These are phyloP conservation scores for Hyaloscypha variabilis DNA, from an alignment of 495 filamentous ascomycete genomes.

Conservation along the genomic window DNA sequence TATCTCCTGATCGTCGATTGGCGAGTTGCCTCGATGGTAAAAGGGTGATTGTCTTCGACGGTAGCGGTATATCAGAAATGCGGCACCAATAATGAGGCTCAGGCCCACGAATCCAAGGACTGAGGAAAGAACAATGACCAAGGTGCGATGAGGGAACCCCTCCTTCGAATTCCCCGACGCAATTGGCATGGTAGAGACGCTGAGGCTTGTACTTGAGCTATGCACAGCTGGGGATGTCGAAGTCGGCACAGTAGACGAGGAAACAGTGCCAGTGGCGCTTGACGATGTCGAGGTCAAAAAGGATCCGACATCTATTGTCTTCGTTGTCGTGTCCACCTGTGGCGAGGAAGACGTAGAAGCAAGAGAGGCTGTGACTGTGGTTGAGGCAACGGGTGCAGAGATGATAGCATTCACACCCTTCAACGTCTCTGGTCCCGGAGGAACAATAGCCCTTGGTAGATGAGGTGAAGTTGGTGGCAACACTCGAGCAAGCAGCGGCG, in stretches of 20 bases:
- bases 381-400: background rate
- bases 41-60: constrained; percentile 25
- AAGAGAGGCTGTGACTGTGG: constrained; percentile 3
- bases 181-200: constrained; percentile 8
- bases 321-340: background rate
- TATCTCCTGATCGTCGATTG: constrained; percentile 33
- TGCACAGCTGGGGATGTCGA: background rate
- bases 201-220: background rate
- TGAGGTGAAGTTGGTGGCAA: background rate
- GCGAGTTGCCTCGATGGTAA: constrained; percentile 24
- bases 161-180: background rate
- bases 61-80: constrained; percentile 24
- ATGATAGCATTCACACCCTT: background rate
- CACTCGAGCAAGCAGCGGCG: constrained; percentile 13
- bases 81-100: constrained; percentile 9
- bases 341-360: background rate
- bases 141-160: background rate
- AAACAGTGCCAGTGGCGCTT: background rate
- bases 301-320: constrained; percentile 17
- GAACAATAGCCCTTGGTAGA: background rate
- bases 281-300: constrained; percentile 4
- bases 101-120: constrained; percentile 28
- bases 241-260: background rate
- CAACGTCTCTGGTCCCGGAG: background rate
- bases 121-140: constrained; percentile 29